Conservation (phyloP, 441 rosid species). For the Daphne laureola region DNA sequence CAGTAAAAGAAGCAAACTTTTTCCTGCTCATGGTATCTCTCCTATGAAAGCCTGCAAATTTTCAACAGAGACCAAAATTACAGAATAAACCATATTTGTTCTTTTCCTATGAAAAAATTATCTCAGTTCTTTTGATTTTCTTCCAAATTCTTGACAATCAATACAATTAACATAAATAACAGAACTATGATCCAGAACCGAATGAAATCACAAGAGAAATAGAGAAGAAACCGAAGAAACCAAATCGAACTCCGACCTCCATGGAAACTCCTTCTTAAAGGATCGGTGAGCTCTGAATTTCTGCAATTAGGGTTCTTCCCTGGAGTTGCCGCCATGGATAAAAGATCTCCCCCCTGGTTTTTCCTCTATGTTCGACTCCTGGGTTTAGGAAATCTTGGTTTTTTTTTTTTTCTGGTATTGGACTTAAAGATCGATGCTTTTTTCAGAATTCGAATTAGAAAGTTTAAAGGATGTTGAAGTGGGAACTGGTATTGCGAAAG, state of each 20-base stretch:
- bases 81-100: no score
- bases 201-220: background rate
- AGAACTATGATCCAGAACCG: background rate
- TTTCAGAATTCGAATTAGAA: background rate
- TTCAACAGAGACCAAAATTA: no score
- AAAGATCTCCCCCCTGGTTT: background rate
- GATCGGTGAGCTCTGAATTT: slow-evolving; percentile 33
- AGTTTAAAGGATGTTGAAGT: slow-evolving; percentile 7
- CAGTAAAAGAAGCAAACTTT: slow-evolving; percentile 23
- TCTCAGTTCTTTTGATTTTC: no score
- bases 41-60: slow-evolving; percentile 30
- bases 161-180: background rate
- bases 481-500: slow-evolving; percentile 16
- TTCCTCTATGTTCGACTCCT: background rate
- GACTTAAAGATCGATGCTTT: background rate
- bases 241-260: slow-evolving; percentile 34
- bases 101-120: no score
- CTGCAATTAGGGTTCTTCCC: slow-evolving; percentile 36
- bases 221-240: no score
- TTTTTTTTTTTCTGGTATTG: background rate
- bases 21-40: slow-evolving; percentile 40
- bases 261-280: slow-evolving; percentile 46
- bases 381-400: no score
- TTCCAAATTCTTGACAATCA: no score
- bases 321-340: slow-evolving; percentile 36